These are phyloP conservation scores for Pisolithus microcarpus DNA, from an alignment of 768 basidiomycete species.

Conservation along the genomic window DNA sequence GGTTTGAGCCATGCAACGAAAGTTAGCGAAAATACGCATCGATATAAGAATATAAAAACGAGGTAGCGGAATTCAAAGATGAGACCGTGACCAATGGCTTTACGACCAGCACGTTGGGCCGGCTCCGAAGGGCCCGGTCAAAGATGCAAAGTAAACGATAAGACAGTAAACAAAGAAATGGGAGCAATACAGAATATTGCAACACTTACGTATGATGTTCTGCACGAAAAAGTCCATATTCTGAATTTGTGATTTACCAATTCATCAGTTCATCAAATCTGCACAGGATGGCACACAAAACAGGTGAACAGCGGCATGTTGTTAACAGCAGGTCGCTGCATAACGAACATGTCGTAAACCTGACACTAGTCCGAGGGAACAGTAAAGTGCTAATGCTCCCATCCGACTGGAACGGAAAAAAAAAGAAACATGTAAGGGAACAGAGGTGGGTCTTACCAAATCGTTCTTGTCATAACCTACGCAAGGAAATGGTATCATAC, in stretches of 20 bases:
- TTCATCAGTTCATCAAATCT: background rate
- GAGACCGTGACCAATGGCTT: background rate
- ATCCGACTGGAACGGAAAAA: background rate
- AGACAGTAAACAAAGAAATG: background rate
- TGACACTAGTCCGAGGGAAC: constrained; percentile 1
- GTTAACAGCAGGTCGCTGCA: background rate
- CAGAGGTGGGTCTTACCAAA: constrained; percentile 34
- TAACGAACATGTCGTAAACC: background rate
- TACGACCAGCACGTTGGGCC: background rate
- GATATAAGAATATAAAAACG: background rate
- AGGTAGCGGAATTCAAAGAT: background rate
- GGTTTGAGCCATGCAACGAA: too few relatives aligned
- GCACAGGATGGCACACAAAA: background rate
- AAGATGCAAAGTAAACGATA: background rate
- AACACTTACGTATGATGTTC: constrained; percentile 52
- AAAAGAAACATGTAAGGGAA: background rate
- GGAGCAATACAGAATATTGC: background rate
- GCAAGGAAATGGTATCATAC: background rate
- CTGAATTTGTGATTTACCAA: constrained; percentile 19
- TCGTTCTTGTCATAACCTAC: constrained; percentile 67
- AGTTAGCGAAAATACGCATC: background rate
- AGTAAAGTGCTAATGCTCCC: background rate
- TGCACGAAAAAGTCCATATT: constrained; percentile 68
- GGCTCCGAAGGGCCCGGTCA: background rate
- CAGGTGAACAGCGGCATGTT: background rate